Conservation (phyloP, 2,329 filamentous ascomycete genomes). For the Aureobasidium uvarum region DNA sequence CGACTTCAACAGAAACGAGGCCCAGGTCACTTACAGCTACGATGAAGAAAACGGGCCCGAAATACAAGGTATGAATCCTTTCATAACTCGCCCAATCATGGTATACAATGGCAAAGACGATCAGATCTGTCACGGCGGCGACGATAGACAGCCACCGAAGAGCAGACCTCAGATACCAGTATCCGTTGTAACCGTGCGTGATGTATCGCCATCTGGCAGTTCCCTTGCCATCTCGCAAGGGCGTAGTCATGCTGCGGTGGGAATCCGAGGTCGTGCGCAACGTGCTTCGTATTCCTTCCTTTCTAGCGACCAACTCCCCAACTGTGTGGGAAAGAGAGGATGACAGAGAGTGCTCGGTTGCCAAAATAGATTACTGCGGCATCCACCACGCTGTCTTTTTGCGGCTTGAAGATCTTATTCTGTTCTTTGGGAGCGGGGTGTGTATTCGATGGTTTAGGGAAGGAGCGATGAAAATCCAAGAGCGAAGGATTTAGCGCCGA, state of each 20-base stretch:
- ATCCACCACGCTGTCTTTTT: neutral
- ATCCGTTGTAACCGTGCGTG: neutral
- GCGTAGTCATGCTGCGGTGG: neutral
- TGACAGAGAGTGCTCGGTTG: neutral
- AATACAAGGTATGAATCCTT: neutral
- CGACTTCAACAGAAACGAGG: neutral
- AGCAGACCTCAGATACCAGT: neutral
- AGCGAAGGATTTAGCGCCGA: constrained; percentile 5
- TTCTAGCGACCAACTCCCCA: neutral
- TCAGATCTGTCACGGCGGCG: neutral
- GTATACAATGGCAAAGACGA: neutral
- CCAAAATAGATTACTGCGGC: neutral
- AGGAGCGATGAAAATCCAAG: neutral
- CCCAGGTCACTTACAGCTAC: neutral
- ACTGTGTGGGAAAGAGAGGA: neutral
- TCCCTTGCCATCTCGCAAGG: neutral
- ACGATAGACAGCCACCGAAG: constrained; percentile 1
- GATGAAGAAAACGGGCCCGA: neutral
- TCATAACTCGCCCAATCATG: neutral
- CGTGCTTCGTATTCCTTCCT: neutral
- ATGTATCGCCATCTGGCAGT: constrained; percentile 2
- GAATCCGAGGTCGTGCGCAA: neutral
- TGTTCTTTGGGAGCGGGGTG: neutral
- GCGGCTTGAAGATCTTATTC: neutral
- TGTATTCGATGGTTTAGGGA: neutral